Evolutionary conservation across 495 filamentous ascomycete species (phyloP), one percentile per base, ranked within the genome.

Genomic region (Beverwykella pulmonaria): DNA sequence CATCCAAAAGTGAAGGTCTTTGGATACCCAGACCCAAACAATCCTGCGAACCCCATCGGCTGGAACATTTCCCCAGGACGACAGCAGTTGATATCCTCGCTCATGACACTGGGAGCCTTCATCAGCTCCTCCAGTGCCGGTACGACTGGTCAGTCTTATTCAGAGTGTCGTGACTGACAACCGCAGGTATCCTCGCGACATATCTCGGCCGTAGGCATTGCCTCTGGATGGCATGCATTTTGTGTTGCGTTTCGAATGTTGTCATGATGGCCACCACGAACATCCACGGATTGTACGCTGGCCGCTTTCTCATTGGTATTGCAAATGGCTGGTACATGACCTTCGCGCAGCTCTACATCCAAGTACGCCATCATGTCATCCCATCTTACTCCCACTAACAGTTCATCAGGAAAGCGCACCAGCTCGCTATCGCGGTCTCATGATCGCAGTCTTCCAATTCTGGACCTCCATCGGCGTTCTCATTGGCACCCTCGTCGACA

Each of bases 21-120:
- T 46, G 61, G 71, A 7, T 64, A 68, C 36, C 9, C 62, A 27
- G 79, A 81, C 14, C 78, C 83, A 0, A 64, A 69, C 0, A 44
- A 44, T 44, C 39, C 39, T 44, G 39, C 39, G 17, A 78, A 75
- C 8, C 71, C 80, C 0, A 70, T 82, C 17, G 84, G 84, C 10
- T 86, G 81, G 76, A 86, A 87, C 64, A 82, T 87, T 53, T 70
- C 77, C 7, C 78, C 81, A 29, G 77, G 76, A 23, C 75, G 81
- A 1, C 84, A 86, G 64, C 85, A 83, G 71, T 80, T 80, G 56
- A 85, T 86, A 61, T 81, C 82, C 6, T 83, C 80, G 19, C 75
- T 88, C 50, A 86, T 87, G 84, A 83, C 83, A 1, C 79, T 87
- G 26, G 84, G 85, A 44, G 83, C 84, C 50, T 86, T 87, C 70